phyloP scores from a whole-genome alignment of 2,329 filamentous ascomycete genomes.

The Monosporascus sp. region DNA sequence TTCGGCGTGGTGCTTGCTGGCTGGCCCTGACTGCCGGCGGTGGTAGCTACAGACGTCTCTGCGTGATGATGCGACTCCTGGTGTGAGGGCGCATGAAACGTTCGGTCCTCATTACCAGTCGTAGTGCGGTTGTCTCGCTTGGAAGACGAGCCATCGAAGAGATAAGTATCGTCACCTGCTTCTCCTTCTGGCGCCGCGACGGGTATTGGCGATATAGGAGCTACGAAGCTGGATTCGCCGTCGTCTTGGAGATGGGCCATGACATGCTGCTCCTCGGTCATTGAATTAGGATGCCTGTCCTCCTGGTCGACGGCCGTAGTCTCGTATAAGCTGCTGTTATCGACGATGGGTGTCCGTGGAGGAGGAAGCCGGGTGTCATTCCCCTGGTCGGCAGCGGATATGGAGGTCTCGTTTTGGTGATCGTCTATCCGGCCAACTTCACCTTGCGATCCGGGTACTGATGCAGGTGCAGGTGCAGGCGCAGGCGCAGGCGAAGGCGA shows the following conservation, averaged over 20 bases:
- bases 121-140: conserved; percentile 15
- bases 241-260: conserved; percentile 57
- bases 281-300: conserved; percentile 39
- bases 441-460: no score
- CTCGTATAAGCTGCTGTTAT: conserved; percentile 25
- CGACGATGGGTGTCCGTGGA: conserved; percentile 2
- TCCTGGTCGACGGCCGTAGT: conserved; percentile 23
- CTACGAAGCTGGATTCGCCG: conserved; percentile 61
- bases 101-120: not conserved
- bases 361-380: not conserved
- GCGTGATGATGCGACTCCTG: not conserved
- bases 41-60: not conserved
- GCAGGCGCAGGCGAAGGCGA: not conserved
- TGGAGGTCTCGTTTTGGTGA: not conserved
- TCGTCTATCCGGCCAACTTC: not conserved
- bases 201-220: conserved; percentile 50
- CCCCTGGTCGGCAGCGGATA: not conserved
- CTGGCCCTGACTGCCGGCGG: not conserved
- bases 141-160: conserved; percentile 44
- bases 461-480: not conserved
- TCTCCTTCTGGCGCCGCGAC: conserved; percentile 37
- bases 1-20: not conserved
- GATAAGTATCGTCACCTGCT: conserved; percentile 50
- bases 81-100: not conserved
- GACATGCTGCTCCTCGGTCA: conserved; percentile 46